Percentiles rank a stretch among this genome's conserved stretches.
phyloP scores from a whole-genome alignment of 768 basidiomycete genomes.

The Boletales sp. region DNA sequence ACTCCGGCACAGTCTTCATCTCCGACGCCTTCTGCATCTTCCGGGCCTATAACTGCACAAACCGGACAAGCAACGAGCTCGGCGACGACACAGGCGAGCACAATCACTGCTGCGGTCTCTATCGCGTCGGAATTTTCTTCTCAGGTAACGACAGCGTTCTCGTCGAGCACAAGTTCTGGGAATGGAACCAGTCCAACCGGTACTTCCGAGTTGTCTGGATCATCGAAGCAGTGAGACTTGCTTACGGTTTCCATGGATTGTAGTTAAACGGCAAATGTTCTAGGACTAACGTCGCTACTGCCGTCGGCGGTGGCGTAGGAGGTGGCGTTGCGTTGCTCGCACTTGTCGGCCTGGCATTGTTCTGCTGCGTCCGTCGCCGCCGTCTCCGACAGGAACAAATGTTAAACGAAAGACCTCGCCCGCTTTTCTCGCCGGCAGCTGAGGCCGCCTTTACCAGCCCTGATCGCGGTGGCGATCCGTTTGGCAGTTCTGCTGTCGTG shows the following conservation, averaged over 20 bases:
- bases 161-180: too few species aligned
- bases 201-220: neutral
- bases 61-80: too few species aligned
- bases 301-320: constrained; percentile 17
- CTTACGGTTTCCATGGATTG: neutral
- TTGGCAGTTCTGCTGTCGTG: neutral
- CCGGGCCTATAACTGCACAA: neutral
- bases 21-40: constrained; percentile 2
- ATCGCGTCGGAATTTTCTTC: too few species aligned
- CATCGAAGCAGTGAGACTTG: constrained; percentile 12
- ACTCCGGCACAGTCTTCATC: constrained; percentile 8
- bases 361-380: constrained; percentile 12
- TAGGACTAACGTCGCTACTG: constrained; percentile 13
- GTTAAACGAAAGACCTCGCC: constrained; percentile 6
- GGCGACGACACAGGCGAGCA: too few species aligned
- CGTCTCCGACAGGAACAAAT: neutral
- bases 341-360: constrained; percentile 7
- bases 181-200: neutral
- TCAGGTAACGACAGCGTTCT: too few species aligned
- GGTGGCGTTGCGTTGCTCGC: constrained; percentile 16
- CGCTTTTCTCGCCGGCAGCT: constrained; percentile 4
- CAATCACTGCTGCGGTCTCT: too few species aligned
- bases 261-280: neutral
- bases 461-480: neutral
- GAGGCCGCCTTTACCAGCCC: constrained; percentile 1